Evolutionary conservation across 2,329 filamentous ascomycete species (phyloP).

Genomic region (Septoria petroselini): DNA sequence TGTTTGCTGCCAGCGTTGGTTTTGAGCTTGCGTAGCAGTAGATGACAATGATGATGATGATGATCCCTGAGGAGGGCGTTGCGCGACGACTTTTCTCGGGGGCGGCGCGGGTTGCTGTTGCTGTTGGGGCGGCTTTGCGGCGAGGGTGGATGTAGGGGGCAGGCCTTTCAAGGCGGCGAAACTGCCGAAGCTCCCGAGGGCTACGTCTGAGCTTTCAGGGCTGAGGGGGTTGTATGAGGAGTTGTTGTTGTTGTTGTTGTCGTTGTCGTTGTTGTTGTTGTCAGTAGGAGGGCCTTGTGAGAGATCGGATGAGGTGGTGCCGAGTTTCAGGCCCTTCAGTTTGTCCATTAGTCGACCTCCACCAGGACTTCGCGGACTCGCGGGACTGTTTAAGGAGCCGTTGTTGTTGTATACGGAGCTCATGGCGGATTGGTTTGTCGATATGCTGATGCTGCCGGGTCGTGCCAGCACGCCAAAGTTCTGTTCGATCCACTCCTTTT

Average conservation of each 20-base stretch:
- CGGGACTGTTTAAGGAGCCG: conserved; percentile 50
- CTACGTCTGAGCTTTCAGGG: conserved; percentile 61
- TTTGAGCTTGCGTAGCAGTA: too few relatives aligned
- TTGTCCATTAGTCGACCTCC: conserved; percentile 74
- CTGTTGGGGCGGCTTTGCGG: conserved; percentile 44
- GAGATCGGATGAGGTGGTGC: conserved; percentile 56
- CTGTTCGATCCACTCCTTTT: conserved; percentile 79
- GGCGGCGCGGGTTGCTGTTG: conserved; percentile 21
- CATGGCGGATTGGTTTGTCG: conserved; percentile 30
- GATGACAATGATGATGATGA: too few relatives aligned
- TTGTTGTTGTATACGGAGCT: conserved; percentile 29
- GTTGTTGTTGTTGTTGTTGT: too few relatives aligned
- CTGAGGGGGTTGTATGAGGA: conserved; percentile 61
- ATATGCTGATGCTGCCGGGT: conserved; percentile 41
- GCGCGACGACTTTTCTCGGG: conserved; percentile 28
- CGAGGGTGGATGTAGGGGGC: conserved; percentile 39
- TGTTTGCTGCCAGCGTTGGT: conserved; percentile 39
- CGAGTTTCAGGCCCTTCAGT: conserved; percentile 72
- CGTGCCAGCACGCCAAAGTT: conserved; percentile 66
- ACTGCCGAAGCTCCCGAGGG: conserved; percentile 57
- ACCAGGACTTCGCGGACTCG: conserved; percentile 59
- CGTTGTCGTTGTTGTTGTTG: too few relatives aligned
- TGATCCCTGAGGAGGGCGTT: conserved; percentile 37
- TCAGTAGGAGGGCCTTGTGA: conserved; percentile 13
- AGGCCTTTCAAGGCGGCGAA: conserved; percentile 59